Percentiles rank a stretch among this genome's conserved stretches.
phyloP scores from a whole-genome alignment of 169 alveolate species.

The Eimeria falciformis region DNA sequence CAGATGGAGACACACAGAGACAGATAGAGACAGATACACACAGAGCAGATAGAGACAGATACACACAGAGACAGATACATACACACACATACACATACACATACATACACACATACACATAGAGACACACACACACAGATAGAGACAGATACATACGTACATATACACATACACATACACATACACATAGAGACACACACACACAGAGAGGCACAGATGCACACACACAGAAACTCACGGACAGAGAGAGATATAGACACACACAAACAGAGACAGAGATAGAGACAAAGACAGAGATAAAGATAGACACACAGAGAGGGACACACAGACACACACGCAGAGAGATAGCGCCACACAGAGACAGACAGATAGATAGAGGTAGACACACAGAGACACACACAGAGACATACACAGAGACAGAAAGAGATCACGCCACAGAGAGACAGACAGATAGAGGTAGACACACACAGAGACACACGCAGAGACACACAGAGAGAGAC shows the following conservation, averaged over 20 bases:
- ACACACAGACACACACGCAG: neutral
- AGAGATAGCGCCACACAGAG: no score
- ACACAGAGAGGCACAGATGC: neutral
- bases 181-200: neutral
- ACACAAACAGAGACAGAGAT: no score
- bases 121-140: neutral
- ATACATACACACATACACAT: neutral
- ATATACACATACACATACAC: neutral
- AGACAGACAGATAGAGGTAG: neutral
- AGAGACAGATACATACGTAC: neutral
- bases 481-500: no score
- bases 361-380: no score
- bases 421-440: no score
- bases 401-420: neutral
- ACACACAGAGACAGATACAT: neutral
- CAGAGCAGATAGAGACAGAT: neutral
- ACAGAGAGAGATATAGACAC: no score
- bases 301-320: neutral
- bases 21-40: neutral
- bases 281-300: no score
- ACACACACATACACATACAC: no score
- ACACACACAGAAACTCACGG: neutral
- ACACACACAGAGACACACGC: neutral
- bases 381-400: neutral
- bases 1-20: neutral